Evolutionary conservation across 768 basidiomycete genomes (phyloP).

Genomic region (Tricholoma terreum): DNA sequence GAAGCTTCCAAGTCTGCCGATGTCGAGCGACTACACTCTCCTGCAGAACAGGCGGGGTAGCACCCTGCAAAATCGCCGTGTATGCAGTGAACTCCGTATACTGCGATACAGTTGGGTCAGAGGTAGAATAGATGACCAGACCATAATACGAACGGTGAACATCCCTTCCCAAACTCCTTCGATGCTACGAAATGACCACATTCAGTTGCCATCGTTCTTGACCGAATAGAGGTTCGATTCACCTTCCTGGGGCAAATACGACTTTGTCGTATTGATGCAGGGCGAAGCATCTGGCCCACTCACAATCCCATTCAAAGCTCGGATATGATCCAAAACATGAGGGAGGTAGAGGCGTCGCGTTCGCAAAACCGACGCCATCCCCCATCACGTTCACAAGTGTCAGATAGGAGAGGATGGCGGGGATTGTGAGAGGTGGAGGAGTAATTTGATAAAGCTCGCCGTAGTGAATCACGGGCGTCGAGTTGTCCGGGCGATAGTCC

Average conservation of each 20-base stretch:
- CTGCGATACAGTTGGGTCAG: slow-evolving; percentile 32
- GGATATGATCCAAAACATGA: slow-evolving; percentile 23
- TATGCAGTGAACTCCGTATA: slow-evolving; percentile 87
- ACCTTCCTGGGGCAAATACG: slow-evolving; percentile 60
- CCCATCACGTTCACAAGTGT: slow-evolving; percentile 44
- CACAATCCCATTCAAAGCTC: slow-evolving; percentile 63
- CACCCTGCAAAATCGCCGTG: slow-evolving; percentile 70
- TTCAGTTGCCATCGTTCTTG: slow-evolving; percentile 3
- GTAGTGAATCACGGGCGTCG: slow-evolving; percentile 38
- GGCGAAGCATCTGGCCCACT: slow-evolving; percentile 60
- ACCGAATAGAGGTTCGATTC: slow-evolving; percentile 2
- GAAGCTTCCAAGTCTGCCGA: slow-evolving; percentile 86
- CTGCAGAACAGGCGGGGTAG: slow-evolving; percentile 60
- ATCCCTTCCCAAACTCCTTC: slow-evolving; percentile 81
- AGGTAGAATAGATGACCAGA: neutral
- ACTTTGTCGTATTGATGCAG: slow-evolving; percentile 31
- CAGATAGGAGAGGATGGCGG: slow-evolving; percentile 71
- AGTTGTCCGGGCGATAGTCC: slow-evolving; percentile 16
- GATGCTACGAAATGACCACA: slow-evolving; percentile 35
- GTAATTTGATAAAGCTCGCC: slow-evolving; percentile 42
- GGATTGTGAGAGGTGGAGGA: slow-evolving; percentile 61
- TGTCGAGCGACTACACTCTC: slow-evolving; percentile 78
- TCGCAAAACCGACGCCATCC: slow-evolving; percentile 24
- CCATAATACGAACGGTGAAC: slow-evolving; percentile 54
- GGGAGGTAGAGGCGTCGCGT: slow-evolving; percentile 29